phyloP scores from a whole-genome alignment of 2,329 filamentous ascomycete species.

The Erysiphe neolycopersici region DNA sequence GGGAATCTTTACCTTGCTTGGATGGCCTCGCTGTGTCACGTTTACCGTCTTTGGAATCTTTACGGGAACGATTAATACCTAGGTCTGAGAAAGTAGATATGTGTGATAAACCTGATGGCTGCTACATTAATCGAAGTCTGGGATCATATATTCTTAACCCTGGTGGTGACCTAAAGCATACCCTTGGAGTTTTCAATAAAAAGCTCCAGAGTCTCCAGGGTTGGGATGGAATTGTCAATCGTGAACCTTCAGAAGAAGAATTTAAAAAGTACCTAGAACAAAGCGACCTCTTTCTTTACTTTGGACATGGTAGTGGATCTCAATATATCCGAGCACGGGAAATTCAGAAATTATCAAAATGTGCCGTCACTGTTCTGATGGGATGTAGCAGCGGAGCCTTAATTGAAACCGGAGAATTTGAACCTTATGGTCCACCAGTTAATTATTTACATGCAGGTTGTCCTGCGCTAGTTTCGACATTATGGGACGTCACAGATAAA shows the following conservation, averaged over 20 bases:
- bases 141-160: slow-evolving; percentile 79
- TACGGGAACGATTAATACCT: slow-evolving; percentile 43
- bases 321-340: slow-evolving; percentile 79
- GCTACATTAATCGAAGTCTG: slow-evolving; percentile 25
- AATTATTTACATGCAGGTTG: slow-evolving; percentile 76
- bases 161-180: slow-evolving; percentile 54
- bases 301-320: slow-evolving; percentile 81
- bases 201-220: slow-evolving; percentile 34
- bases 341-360: slow-evolving; percentile 51
- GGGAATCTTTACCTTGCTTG: slow-evolving; percentile 84
- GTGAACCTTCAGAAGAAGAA: slow-evolving; percentile 47
- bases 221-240: slow-evolving; percentile 45
- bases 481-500: slow-evolving; percentile 96
- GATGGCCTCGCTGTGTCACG: slow-evolving; percentile 55
- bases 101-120: slow-evolving; percentile 17
- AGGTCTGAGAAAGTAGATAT: slow-evolving; percentile 4
- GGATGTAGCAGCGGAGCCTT: slow-evolving; percentile 74
- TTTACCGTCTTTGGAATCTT: slow-evolving; percentile 60
- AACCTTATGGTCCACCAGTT: slow-evolving; percentile 70
- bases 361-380: slow-evolving; percentile 70
- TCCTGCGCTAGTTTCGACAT: slow-evolving; percentile 67
- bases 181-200: slow-evolving; percentile 46
- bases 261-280: slow-evolving; percentile 40
- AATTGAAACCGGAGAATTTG: slow-evolving; percentile 59
- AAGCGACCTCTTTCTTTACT: slow-evolving; percentile 63